Evolutionary conservation across 2,329 filamentous ascomycete species (phyloP).

Genomic region (Ophiosphaerella korrae): DNA sequence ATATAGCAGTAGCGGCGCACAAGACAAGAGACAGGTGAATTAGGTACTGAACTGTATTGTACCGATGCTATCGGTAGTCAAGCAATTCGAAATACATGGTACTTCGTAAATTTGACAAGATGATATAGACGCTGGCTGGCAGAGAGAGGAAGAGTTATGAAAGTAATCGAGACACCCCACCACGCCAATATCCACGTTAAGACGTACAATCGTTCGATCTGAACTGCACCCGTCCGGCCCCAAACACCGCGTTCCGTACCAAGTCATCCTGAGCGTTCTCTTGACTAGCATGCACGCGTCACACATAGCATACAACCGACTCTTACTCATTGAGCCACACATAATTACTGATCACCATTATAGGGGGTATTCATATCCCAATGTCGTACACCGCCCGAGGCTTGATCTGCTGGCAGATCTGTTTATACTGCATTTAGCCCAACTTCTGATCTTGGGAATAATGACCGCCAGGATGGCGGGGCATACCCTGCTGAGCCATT

Average conservation of each 20-base stretch:
- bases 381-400: slow-evolving; percentile 37
- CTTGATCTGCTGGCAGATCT: slow-evolving; percentile 32
- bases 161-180: slow-evolving; percentile 26
- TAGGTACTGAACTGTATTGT: slow-evolving; percentile 32
- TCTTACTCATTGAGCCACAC: slow-evolving; percentile 33
- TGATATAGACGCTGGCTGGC: slow-evolving; percentile 36
- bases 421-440: slow-evolving; percentile 39
- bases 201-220: slow-evolving; percentile 40
- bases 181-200: slow-evolving; percentile 45
- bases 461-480: slow-evolving; percentile 64
- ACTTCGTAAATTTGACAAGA: slow-evolving; percentile 38
- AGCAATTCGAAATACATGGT: slow-evolving; percentile 38
- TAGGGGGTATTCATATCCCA: slow-evolving; percentile 47
- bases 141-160: slow-evolving; percentile 28
- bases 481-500: slow-evolving; percentile 80
- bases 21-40: slow-evolving; percentile 1
- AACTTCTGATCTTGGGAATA: slow-evolving; percentile 66
- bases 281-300: slow-evolving; percentile 20
- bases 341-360: slow-evolving; percentile 47
- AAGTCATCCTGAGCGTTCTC: slow-evolving; percentile 34
- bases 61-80: slow-evolving; percentile 29
- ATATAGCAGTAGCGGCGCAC: slow-evolving; percentile 22
- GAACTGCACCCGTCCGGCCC: slow-evolving; percentile 32
- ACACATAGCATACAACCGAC: slow-evolving; percentile 25
- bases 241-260: slow-evolving; percentile 40